Conservation (phyloP, 2,329 filamentous ascomycete genomes). For the Myriosclerotinia curreyana region DNA sequence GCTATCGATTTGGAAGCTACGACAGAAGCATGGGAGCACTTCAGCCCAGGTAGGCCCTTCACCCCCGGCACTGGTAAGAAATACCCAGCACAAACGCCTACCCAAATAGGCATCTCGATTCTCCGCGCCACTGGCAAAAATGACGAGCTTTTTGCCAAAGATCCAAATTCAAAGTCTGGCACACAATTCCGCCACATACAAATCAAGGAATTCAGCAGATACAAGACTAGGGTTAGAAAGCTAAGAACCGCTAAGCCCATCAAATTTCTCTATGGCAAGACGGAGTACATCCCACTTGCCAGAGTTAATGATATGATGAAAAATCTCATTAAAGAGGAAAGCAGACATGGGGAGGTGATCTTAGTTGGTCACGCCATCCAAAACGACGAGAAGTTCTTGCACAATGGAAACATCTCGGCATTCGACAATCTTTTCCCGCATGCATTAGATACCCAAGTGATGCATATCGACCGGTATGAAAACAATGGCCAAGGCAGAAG, state of each 20-base stretch:
- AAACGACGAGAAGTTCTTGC: neutral
- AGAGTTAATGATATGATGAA: neutral
- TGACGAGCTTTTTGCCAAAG: neutral
- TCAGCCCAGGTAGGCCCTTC: no score
- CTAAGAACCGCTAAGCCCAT: neutral
- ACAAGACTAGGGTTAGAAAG: neutral
- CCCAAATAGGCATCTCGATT: constrained; percentile 3
- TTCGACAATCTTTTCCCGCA: neutral
- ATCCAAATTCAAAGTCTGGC: neutral
- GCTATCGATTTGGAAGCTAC: constrained; percentile 14
- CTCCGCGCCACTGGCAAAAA: neutral
- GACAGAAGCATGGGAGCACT: neutral
- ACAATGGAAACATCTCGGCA: neutral
- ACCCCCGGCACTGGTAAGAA: neutral
- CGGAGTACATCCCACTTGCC: neutral
- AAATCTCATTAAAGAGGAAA: neutral
- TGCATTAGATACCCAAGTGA: neutral
- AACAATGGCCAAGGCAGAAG: neutral
- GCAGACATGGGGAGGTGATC: neutral
- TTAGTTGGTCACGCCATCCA: constrained; percentile 13
- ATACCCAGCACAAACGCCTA: neutral
- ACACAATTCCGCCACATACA: neutral
- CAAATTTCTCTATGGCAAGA: neutral
- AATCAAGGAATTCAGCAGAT: neutral
- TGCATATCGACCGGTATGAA: neutral